Percentiles rank a stretch among this genome's conserved stretches.
These are phyloP conservation scores for Phaeosphaeriaceae sp. DNA, from an alignment of 2,329 filamentous ascomycete species.

Conservation along the genomic window DNA sequence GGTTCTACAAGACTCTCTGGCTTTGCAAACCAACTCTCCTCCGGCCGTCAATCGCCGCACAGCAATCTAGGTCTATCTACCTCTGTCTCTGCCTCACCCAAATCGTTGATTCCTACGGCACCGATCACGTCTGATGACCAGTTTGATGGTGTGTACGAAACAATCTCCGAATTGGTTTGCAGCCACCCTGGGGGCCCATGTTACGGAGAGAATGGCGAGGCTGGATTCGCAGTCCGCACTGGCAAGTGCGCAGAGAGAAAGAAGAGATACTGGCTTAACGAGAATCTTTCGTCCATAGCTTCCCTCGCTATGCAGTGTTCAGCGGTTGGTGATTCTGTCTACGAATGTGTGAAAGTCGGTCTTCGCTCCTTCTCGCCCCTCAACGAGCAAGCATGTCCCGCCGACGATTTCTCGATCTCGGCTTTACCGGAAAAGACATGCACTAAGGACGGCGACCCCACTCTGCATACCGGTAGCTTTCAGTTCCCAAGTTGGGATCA, in stretches of 20 bases:
- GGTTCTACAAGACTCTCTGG: conserved; percentile 26
- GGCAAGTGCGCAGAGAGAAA: conserved; percentile 8
- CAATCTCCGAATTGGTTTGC: conserved; percentile 30
- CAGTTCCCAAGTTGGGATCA: conserved; percentile 38
- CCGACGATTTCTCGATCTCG: conserved; percentile 5
- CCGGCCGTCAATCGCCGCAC: conserved; percentile 21
- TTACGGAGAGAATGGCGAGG: conserved; percentile 32
- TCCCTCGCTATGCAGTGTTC: conserved; percentile 3
- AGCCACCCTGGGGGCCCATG: conserved; percentile 21
- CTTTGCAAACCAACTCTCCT: conserved; percentile 18
- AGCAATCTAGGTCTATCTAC: conserved; percentile 21
- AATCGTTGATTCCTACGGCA: conserved; percentile 19
- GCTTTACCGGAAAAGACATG: conserved; percentile 6
- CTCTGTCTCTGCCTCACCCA: conserved; percentile 22
- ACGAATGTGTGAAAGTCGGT: conserved; percentile 10
- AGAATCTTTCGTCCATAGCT: conserved; percentile 3
- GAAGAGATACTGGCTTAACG: conserved; percentile 15
- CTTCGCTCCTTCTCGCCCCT: conserved; percentile 15
- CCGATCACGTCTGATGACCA: conserved; percentile 16
- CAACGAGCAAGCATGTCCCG: conserved; percentile 13
- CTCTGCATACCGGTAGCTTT: conserved; percentile 20
- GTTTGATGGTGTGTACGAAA: conserved; percentile 13
- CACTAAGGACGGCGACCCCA: conserved; percentile 3
- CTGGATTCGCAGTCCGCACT: conserved; percentile 14
- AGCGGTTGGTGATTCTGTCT: background rate